Base-by-base conservation (phyloP, 257 asterid genomes). In the Ocimum tenuiflorum region DNA sequence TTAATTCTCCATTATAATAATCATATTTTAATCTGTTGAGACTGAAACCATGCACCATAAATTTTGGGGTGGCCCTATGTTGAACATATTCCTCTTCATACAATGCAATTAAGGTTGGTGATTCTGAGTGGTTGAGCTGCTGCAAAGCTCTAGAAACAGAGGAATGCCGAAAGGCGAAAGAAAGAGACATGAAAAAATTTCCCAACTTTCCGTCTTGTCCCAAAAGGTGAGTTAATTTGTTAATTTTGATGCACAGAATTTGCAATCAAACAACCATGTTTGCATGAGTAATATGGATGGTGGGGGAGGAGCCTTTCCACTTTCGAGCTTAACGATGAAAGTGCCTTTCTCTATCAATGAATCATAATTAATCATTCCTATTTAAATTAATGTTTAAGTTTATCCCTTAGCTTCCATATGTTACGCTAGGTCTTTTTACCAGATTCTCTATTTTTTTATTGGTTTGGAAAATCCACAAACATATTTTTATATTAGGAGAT, bases 271-370 rank as follows among this genome's bases (percentile, higher is more conserved):
- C n/a, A 43, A 27, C 3, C 2, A 27, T 27, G 31, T 27, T 22
- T 11, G 12, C 4, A 50, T 15, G 39, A 65, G 33, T 29, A 27
- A 58, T 63, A 27, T 65, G 56, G 76, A 75, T 67, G 75, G 83
- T 70, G 87, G 85, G 58, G 77, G 57, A 68, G 67, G 73, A 58
- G 72, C 65, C 69, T 83, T 77, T 67, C 70, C 69, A 69, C 86
- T 80, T 77, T 80, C 77, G 84, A 71, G 87, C 53, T 65, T 70
- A 78, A 81, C 90, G 81, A 81, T 84, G 87, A 19, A 72, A 74
- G 72, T 77, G 83, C 75, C 79, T 75, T 48, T 79, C 78, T 61
- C 83, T 77, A 60, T 81, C 82, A 71, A 62, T 59, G 2, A 13
- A 20, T 60, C 7, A 39, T 22, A 38, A 1, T 15, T 7, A 35